phyloP scores from a whole-genome alignment of 768 basidiomycete genomes.

The Dioszegia hungarica region DNA sequence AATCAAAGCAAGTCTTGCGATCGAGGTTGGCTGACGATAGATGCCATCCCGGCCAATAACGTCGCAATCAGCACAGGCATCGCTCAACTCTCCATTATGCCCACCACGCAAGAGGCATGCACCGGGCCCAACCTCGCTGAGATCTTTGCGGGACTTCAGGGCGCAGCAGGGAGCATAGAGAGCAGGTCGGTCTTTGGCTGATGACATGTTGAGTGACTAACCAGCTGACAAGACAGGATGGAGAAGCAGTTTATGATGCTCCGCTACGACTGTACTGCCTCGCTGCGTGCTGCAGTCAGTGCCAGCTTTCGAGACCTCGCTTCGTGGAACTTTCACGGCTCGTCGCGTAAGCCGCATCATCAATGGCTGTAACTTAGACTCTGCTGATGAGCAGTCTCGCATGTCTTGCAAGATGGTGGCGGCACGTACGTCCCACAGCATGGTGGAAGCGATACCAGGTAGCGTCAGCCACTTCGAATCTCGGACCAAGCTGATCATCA shows the following conservation, averaged over 20 bases:
- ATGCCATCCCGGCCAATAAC: no score
- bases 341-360: no score
- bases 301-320: no score
- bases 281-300: conserved; percentile 56
- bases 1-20: no score
- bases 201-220: neutral
- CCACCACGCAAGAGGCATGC: neutral
- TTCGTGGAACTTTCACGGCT: no score
- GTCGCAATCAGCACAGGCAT: neutral
- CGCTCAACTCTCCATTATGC: neutral
- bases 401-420: neutral
- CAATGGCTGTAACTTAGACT: no score
- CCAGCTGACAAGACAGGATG: conserved; percentile 39
- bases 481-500: no score
- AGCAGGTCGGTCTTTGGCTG: neutral
- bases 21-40: no score
- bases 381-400: neutral
- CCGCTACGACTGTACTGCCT: conserved; percentile 58
- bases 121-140: neutral
- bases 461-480: no score
- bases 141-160: neutral
- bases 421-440: no score
- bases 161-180: neutral
- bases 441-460: no score
- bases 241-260: conserved; percentile 72